These are phyloP conservation scores for Cadophora sp. DNA, from an alignment of 2,329 filamentous ascomycete genomes.

Conservation along the genomic window DNA sequence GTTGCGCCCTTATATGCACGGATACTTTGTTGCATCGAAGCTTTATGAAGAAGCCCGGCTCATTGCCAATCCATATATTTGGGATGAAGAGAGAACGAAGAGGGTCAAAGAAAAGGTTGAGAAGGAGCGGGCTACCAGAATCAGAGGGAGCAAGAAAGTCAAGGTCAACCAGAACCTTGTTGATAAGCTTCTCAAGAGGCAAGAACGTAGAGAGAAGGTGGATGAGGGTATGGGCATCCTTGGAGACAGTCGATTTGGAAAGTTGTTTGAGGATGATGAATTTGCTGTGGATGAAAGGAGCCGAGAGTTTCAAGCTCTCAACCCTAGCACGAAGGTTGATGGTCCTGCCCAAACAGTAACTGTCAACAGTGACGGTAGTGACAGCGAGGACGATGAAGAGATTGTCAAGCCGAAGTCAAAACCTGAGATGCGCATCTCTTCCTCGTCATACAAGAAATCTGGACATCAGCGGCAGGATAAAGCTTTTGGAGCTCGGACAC, in stretches of 20 bases:
- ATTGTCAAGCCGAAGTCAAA: constrained; percentile 44
- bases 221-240: constrained; percentile 72
- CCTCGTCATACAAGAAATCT: constrained; percentile 67
- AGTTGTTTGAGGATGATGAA: constrained; percentile 90
- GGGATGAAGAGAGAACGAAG: constrained; percentile 91
- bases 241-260: constrained; percentile 84
- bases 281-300: constrained; percentile 91
- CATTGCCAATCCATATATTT: constrained; percentile 92
- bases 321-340: constrained; percentile 76
- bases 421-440: constrained; percentile 70
- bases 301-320: constrained; percentile 85
- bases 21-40: constrained; percentile 95
- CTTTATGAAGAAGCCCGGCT: constrained; percentile 94
- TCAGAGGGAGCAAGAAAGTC: constrained; percentile 94
- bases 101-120: constrained; percentile 94
- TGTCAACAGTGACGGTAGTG: constrained; percentile 44
- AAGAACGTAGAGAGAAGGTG: constrained; percentile 63
- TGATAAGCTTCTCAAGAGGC: constrained; percentile 73
- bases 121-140: constrained; percentile 93
- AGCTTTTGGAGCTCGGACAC: constrained; percentile 61
- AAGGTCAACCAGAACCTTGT: constrained; percentile 91
- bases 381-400: constrained; percentile 52
- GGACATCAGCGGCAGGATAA: constrained; percentile 59
- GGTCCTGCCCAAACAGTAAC: constrained; percentile 47
- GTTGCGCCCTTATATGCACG: constrained; percentile 96